Evolutionary conservation across 2,329 filamentous ascomycete species (phyloP).

Genomic region (Aspergillus sp.): DNA sequence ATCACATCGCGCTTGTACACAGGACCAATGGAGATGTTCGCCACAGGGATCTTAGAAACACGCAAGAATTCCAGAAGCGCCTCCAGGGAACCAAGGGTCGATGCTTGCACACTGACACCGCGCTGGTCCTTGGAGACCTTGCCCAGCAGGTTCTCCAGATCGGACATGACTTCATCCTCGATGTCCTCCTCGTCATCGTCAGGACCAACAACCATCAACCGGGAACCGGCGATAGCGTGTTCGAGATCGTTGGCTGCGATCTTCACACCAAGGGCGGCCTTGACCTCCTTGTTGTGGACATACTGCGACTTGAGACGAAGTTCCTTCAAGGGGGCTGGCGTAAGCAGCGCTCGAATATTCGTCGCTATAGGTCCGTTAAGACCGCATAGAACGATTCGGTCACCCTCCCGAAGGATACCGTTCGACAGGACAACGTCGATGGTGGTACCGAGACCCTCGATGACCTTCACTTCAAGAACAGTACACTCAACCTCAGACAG

Average conservation of each 20-base stretch:
- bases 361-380: slow-evolving; percentile 95
- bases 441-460: slow-evolving; percentile 97
- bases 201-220: slow-evolving; percentile 87
- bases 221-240: slow-evolving; percentile 91
- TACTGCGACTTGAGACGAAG: slow-evolving; percentile 93
- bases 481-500: slow-evolving; percentile 96
- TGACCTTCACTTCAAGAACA: slow-evolving; percentile 97
- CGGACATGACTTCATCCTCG: slow-evolving; percentile 92
- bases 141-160: slow-evolving; percentile 86
- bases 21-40: slow-evolving; percentile 94
- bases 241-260: slow-evolving; percentile 96
- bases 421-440: slow-evolving; percentile 97
- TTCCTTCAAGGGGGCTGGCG: slow-evolving; percentile 89
- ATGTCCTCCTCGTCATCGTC: slow-evolving; percentile 97
- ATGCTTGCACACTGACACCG: slow-evolving; percentile 95
- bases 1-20: slow-evolving; percentile 98
- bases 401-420: slow-evolving; percentile 89
- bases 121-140: slow-evolving; percentile 88
- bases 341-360: slow-evolving; percentile 90
- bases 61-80: slow-evolving; percentile 94
- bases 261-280: slow-evolving; percentile 97
- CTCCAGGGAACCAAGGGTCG: slow-evolving; percentile 94
- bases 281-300: slow-evolving; percentile 99
- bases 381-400: slow-evolving; percentile 91
- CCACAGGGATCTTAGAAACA: slow-evolving; percentile 93